Conservation (phyloP, 176 grass and related monocot genomes). For the Rhipidocladum racemiflorum region DNA sequence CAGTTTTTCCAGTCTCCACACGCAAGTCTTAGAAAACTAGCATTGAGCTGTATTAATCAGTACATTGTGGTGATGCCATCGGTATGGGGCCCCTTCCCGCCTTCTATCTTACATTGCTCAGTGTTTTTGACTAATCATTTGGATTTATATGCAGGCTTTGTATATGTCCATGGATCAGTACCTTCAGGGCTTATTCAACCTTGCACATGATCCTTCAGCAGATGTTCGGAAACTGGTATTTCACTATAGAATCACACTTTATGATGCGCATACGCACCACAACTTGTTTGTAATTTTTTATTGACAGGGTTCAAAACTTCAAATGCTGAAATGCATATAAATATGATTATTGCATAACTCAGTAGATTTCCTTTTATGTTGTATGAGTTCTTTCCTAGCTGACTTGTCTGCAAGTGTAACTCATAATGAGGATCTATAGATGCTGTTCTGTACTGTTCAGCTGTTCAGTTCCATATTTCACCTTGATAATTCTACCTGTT, state of each 20-base stretch:
- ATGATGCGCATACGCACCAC: not conserved
- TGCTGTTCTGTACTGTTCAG: not conserved
- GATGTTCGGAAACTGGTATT: conserved; percentile 93
- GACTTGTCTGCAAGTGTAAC: conserved; percentile 3
- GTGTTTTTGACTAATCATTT: conserved; percentile 18
- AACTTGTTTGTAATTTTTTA: conserved; percentile 23
- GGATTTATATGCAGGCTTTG: conserved; percentile 51
- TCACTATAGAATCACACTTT: not conserved
- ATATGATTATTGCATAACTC: conserved; percentile 5
- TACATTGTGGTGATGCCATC: conserved; percentile 89
- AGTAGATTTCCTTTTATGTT: not conserved
- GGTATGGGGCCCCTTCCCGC: conserved; percentile 34
- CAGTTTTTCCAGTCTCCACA: conserved; percentile 95
- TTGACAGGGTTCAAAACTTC: conserved; percentile 11
- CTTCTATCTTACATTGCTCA: conserved; percentile 9
- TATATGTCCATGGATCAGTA: conserved; percentile 97
- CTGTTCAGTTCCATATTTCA: not conserved
- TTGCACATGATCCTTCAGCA: conserved; percentile 75
- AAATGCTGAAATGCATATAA: not conserved
- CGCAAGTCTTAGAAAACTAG: conserved; percentile 75
- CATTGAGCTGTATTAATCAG: conserved; percentile 86
- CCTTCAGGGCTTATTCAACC: conserved; percentile 88
- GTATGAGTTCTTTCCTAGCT: not conserved
- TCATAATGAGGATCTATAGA: not conserved
- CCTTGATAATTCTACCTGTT: conserved; percentile 4